Evolutionary conservation across 257 asterid genomes (phyloP).

Genomic region (Primulina huaijiensis): DNA sequence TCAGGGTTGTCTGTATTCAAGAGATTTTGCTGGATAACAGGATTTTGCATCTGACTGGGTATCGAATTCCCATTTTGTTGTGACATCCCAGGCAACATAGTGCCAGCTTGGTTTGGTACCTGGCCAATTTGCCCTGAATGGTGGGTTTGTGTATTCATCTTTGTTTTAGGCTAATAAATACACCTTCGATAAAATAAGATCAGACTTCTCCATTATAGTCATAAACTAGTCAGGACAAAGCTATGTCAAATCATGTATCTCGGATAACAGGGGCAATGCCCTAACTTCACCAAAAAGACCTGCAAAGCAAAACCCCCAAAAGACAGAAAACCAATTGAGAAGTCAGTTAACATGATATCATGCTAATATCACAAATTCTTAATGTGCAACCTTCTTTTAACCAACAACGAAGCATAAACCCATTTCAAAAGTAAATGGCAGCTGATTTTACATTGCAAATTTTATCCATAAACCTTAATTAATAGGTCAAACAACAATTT

Average conservation of each 20-base stretch:
- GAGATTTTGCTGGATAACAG: conserved; percentile 43
- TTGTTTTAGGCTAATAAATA: conserved; percentile 22
- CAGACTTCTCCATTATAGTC: conserved; percentile 26
- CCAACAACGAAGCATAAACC: neutral
- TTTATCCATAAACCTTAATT: neutral
- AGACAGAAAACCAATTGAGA: conserved; percentile 17
- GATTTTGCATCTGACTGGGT: conserved; percentile 71
- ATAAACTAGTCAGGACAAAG: conserved; percentile 24
- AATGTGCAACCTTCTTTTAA: conserved; percentile 14
- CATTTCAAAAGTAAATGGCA: neutral
- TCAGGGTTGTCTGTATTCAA: conserved; percentile 50
- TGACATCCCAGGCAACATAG: conserved; percentile 46
- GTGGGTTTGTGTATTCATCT: conserved; percentile 60
- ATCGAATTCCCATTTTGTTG: conserved; percentile 65
- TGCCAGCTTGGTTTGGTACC: conserved; percentile 60
- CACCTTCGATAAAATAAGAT: conserved; percentile 24
- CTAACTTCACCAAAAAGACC: conserved; percentile 29
- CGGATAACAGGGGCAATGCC: conserved; percentile 2
- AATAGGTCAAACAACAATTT: neutral
- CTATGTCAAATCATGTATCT: conserved; percentile 24
- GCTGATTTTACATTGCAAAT: conserved; percentile 5
- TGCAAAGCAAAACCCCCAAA: conserved; percentile 25
- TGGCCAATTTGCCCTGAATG: conserved; percentile 71
- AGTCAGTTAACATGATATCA: conserved; percentile 12
- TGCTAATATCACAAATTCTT: conserved; percentile 5